Conservation (phyloP, 768 basidiomycete genomes). For the Tylopilus subfusipes region DNA sequence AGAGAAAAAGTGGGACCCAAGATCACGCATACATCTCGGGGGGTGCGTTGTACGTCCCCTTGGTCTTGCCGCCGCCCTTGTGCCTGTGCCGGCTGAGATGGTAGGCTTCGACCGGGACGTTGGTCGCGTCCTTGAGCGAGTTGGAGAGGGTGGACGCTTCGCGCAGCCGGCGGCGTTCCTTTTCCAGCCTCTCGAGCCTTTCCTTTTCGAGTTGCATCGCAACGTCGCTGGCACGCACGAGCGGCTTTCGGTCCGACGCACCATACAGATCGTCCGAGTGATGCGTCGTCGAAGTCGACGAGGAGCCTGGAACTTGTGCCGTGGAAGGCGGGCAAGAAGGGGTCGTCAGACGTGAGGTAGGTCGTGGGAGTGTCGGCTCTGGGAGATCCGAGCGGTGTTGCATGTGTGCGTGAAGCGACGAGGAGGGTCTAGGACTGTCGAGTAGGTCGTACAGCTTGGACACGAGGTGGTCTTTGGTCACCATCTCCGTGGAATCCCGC, state of each 20-base stretch:
- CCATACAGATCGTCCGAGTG: slow-evolving; percentile 11
- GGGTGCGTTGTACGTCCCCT: slow-evolving; percentile 6
- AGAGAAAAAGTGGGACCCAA: background rate
- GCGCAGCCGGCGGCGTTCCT: slow-evolving; percentile 28
- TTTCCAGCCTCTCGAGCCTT: slow-evolving; percentile 34
- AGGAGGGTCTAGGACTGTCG: slow-evolving; percentile 38
- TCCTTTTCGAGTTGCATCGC: slow-evolving; percentile 52
- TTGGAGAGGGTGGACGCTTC: slow-evolving; percentile 13
- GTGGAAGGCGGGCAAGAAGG: slow-evolving; percentile 25
- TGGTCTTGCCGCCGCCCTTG: slow-evolving; percentile 15
- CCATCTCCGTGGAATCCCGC: slow-evolving; percentile 17
- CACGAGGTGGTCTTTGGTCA: slow-evolving; percentile 32
- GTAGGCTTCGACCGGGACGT: slow-evolving; percentile 18
- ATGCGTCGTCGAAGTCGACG: slow-evolving; percentile 15
- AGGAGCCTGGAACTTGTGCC: slow-evolving; percentile 16
- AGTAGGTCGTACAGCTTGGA: slow-evolving; percentile 48
- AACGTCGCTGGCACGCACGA: slow-evolving; percentile 51
- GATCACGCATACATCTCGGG: slow-evolving; percentile 18
- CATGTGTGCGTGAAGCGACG: slow-evolving; percentile 41
- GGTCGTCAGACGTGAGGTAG: slow-evolving; percentile 19
- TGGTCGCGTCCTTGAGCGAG: slow-evolving; percentile 31
- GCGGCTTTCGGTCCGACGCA: slow-evolving; percentile 20
- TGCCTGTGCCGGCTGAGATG: slow-evolving; percentile 20
- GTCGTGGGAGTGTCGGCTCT: slow-evolving; percentile 22
- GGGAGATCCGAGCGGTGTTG: slow-evolving; percentile 28